phyloP scores from a whole-genome alignment of 805 yeast species.

The Sugiyamaella lignohabitans region DNA sequence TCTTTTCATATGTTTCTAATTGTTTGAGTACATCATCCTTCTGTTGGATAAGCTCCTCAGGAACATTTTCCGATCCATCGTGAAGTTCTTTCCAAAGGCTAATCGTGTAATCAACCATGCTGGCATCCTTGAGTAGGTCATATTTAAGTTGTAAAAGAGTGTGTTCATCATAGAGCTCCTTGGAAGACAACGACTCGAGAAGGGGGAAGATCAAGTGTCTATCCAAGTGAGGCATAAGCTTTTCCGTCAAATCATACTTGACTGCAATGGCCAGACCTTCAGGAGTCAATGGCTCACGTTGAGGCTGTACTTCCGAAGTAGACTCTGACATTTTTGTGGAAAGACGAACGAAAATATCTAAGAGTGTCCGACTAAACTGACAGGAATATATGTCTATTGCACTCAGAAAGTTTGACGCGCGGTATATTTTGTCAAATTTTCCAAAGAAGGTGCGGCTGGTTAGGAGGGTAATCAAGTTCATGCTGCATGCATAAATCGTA shows the following conservation, averaged over 20 bases:
- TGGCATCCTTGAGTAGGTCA: slow-evolving; percentile 50
- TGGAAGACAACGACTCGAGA: slow-evolving; percentile 40
- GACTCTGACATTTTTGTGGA: neutral
- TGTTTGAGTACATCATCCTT: slow-evolving; percentile 32
- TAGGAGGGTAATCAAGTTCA: too few species aligned
- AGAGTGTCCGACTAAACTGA: neutral
- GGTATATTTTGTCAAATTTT: neutral
- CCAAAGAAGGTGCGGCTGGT: too few species aligned
- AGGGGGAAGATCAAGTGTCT: slow-evolving; percentile 53
- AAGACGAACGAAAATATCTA: neutral
- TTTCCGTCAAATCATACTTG: slow-evolving; percentile 48
- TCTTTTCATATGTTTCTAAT: slow-evolving; percentile 34
- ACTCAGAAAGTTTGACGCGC: neutral
- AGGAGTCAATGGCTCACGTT: neutral
- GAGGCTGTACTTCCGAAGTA: neutral
- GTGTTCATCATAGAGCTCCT: slow-evolving; percentile 40
- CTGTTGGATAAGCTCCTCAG: slow-evolving; percentile 38
- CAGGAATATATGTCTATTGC: neutral
- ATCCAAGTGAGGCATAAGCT: slow-evolving; percentile 53
- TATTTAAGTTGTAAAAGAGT: slow-evolving; percentile 43
- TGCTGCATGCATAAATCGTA: too few species aligned
- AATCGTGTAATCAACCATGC: slow-evolving; percentile 47
- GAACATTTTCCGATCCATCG: slow-evolving; percentile 33
- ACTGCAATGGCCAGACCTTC: slow-evolving; percentile 35
- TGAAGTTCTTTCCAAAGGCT: slow-evolving; percentile 40